Evolutionary conservation across 169 alveolate species (phyloP).

Genomic region (Eimeria mitis): DNA sequence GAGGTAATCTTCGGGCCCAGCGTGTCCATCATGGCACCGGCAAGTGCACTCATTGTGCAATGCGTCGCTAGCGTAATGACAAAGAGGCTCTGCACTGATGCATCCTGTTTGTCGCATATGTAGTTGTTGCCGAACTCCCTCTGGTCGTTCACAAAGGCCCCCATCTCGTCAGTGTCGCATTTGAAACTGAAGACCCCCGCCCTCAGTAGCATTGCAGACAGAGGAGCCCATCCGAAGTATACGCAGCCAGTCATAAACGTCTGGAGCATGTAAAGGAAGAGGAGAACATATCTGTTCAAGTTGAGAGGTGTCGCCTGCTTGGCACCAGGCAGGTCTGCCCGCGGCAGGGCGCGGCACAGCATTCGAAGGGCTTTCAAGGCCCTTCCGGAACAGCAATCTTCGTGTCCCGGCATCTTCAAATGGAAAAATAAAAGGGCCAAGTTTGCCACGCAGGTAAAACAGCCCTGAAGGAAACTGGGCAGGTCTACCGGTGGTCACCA

Average conservation of each 20-base stretch:
- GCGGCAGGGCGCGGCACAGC: conserved; percentile 45
- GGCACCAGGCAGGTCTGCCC: conserved; percentile 79
- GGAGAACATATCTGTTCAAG: conserved; percentile 65
- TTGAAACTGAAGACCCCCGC: conserved; percentile 28
- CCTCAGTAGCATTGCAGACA: conserved; percentile 60
- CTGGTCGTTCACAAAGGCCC: conserved; percentile 1
- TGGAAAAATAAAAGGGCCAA: not conserved
- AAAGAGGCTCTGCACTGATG: conserved; percentile 85
- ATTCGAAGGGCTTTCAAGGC: not conserved
- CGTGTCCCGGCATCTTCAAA: not conserved
- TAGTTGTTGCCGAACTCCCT: conserved; percentile 20
- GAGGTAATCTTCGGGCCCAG: conserved; percentile 85
- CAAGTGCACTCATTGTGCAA: conserved; percentile 85
- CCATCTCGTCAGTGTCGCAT: conserved; percentile 19
- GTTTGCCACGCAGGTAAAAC: not conserved
- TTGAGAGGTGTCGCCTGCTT: conserved; percentile 71
- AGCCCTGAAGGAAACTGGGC: not conserved
- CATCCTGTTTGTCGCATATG: conserved; percentile 86
- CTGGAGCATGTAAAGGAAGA: conserved; percentile 30
- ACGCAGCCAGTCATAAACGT: conserved; percentile 53
- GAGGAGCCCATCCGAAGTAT: conserved; percentile 82
- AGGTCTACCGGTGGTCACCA: not conserved
- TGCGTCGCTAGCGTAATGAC: conserved; percentile 84
- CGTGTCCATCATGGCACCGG: conserved; percentile 85
- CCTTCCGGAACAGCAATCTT: not conserved